Base-by-base conservation (phyloP, 805 yeast species). In the Candida khao-thaluensis region DNA sequence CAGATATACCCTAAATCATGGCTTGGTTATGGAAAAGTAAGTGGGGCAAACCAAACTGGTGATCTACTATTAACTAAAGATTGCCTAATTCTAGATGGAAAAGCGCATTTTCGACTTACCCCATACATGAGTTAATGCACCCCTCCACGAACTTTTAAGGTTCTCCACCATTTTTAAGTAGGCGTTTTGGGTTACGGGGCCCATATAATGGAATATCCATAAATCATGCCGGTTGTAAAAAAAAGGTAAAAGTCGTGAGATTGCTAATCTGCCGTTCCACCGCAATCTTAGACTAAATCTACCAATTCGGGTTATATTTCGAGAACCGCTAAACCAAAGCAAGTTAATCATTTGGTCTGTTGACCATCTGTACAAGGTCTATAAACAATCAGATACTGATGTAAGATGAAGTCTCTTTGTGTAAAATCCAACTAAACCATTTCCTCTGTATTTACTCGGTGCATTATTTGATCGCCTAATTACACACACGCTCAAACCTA, bases 241-340 rank as follows among this genome's bases (percentile, higher is more conserved):
- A 7, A 7, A 23, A 23, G 11, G 8, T 4, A 23, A 10, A 23
- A n/a, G 32, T 29, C 32, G 32, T 29, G 32, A 14, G 15, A 9
- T 11, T 29, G 9, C 23, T 11, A 29, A 15, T 29, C 3, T 10
- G 14, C 14, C 32, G 23, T 17, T 17, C 23, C 32, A 29, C 32
- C 32, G 32, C 32, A 29, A 29, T 15, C 32, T 29, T 29, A 17
- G 32, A 17, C 32, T 29, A 29, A 29, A 29, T 29, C 32, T 29
- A 17, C 32, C 23, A 15, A 14, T 29, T 29, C 17, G 15, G 32
- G 32, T 17, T 17, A 29, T 28, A 10, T 28, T 29, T 29, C 23
- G 32, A 29, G 32, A 17, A 26, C 29, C 29, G 6, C 22, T 20
- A 20, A 20, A 20, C 22, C 6, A 20, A 20, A 20, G n/a, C n/a